phyloP scores from a whole-genome alignment of 805 yeast species.

The Ogataea ramenticola region DNA sequence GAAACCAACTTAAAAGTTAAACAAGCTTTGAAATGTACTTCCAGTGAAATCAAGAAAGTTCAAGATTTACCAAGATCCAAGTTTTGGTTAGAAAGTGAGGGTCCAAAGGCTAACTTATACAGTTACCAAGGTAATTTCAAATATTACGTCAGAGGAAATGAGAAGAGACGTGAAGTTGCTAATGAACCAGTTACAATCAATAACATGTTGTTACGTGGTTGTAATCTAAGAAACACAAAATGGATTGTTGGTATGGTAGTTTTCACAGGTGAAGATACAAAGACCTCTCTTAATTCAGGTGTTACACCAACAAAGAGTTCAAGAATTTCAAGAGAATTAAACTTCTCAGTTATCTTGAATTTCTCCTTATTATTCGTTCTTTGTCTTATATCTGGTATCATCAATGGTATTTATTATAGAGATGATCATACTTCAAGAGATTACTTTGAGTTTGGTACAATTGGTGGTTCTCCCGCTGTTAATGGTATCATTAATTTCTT shows the following conservation, averaged over 20 bases:
- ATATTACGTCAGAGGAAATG: conserved; percentile 30
- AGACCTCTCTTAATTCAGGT: conserved; percentile 74
- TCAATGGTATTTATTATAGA: conserved; percentile 60
- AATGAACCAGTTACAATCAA: conserved; percentile 56
- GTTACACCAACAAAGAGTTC: conserved; percentile 69
- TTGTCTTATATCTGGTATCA: conserved; percentile 62
- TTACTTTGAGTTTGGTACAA: conserved; percentile 56
- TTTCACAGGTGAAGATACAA: conserved; percentile 73
- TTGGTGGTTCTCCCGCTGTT: conserved; percentile 47
- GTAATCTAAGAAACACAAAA: conserved; percentile 63
- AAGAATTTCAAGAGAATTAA: conserved; percentile 57
- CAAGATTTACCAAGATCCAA: conserved; percentile 49
- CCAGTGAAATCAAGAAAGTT: conserved; percentile 41
- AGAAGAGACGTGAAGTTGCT: conserved; percentile 20
- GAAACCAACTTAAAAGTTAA: conserved; percentile 68
- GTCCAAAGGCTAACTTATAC: conserved; percentile 62
- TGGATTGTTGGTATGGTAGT: conserved; percentile 71
- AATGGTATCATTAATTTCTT: conserved; percentile 65
- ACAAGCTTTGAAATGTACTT: conserved; percentile 45
- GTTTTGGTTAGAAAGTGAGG: conserved; percentile 63
- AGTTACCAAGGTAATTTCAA: conserved; percentile 60
- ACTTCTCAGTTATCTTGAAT: conserved; percentile 57
- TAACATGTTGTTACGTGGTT: conserved; percentile 65
- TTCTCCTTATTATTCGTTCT: conserved; percentile 53
- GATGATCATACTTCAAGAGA: conserved; percentile 35